phyloP scores from a whole-genome alignment of 2,329 filamentous ascomycete species.

The Aspergillus brunneoviolaceus region DNA sequence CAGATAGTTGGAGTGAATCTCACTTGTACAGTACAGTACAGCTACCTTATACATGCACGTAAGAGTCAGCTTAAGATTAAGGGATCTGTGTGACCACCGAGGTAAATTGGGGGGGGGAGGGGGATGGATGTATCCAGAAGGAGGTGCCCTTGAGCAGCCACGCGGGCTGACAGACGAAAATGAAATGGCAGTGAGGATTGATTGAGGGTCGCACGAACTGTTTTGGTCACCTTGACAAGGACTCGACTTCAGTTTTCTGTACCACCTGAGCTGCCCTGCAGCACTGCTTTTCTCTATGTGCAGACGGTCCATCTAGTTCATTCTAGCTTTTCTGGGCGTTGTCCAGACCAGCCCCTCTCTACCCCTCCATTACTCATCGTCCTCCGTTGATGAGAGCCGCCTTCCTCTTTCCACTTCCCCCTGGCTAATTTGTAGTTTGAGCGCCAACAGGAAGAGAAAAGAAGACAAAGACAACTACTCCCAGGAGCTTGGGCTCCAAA shows the following conservation, averaged over 20 bases:
- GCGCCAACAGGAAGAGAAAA: neutral
- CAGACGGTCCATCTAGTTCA: neutral
- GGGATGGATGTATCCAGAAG: neutral
- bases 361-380: neutral
- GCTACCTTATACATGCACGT: neutral
- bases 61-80: neutral
- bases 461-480: neutral
- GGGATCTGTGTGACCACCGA: neutral
- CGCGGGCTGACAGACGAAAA: neutral
- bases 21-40: conserved; percentile 8
- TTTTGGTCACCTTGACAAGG: neutral
- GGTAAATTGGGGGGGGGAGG: neutral
- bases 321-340: neutral
- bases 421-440: neutral
- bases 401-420: neutral
- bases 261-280: neutral
- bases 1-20: neutral
- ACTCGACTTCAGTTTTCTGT: neutral
- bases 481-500: neutral
- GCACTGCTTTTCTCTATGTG: neutral
- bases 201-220: neutral
- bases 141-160: neutral
- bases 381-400: neutral
- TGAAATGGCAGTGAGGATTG: neutral
- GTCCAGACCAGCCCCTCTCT: neutral